Evolutionary conservation across 1,284 basidiomycete genomes (phyloP).

Genomic region (Filobasidium uniguttulatum): DNA sequence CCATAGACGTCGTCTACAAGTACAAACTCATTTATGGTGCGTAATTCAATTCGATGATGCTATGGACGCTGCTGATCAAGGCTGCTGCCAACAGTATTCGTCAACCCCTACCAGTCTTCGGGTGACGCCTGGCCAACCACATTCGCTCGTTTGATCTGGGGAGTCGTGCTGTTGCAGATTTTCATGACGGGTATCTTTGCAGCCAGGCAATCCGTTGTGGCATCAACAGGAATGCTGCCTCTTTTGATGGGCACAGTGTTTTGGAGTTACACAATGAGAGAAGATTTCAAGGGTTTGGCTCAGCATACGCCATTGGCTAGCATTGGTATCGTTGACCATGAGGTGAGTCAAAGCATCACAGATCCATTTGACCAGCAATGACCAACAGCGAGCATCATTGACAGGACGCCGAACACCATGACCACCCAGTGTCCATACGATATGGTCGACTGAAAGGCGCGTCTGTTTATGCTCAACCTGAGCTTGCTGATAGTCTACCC

Average conservation of each 20-base stretch:
- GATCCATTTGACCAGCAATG: not conserved
- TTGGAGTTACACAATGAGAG: slow-evolving; percentile 65
- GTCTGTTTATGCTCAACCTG: slow-evolving; percentile 7
- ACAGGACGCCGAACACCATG: slow-evolving; percentile 7
- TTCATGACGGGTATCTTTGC: slow-evolving; percentile 94
- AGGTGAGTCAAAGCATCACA: slow-evolving; percentile 3
- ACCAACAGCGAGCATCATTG: not conserved
- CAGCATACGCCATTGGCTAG: slow-evolving; percentile 65
- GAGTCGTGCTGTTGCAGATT: slow-evolving; percentile 64
- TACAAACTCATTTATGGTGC: slow-evolving; percentile 90
- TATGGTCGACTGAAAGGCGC: slow-evolving; percentile 6
- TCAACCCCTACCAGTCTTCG: slow-evolving; percentile 37
- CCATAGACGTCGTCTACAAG: slow-evolving; percentile 73
- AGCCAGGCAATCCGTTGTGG: slow-evolving; percentile 57
- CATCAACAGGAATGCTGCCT: slow-evolving; percentile 60
- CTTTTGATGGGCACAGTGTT: slow-evolving; percentile 60
- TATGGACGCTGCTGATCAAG: not conserved
- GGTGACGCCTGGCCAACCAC: slow-evolving; percentile 70
- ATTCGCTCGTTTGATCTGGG: slow-evolving; percentile 74
- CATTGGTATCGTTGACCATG: slow-evolving; percentile 54
- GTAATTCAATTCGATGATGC: not conserved
- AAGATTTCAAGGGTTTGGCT: slow-evolving; percentile 60
- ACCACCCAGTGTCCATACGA: slow-evolving; percentile 9
- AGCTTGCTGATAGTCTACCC: slow-evolving; percentile 10
- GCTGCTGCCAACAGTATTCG: slow-evolving; percentile 27